A percentile compares a stretch with the other conserved stretches of the same genome.
Evolutionary conservation across 2,329 filamentous ascomycete genomes (phyloP).

Genomic region (Paecilomyces fulvus): DNA sequence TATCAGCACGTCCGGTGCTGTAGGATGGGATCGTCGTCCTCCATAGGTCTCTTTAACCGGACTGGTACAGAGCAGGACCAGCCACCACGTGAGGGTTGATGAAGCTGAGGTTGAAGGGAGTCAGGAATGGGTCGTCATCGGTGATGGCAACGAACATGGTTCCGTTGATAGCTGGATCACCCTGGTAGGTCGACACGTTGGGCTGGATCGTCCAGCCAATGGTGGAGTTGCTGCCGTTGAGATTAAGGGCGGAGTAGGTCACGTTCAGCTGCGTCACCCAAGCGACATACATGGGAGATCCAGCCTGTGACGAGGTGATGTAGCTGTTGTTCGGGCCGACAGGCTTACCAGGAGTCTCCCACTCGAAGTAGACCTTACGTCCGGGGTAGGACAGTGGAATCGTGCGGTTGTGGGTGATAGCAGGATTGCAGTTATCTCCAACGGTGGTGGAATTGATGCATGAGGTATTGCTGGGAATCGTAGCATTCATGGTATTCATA

Average conservation of each 20-base stretch:
- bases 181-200: conserved; percentile 56
- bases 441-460: conserved; percentile 50
- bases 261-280: conserved; percentile 73
- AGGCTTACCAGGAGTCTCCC: conserved; percentile 60
- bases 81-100: conserved; percentile 71
- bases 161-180: conserved; percentile 63
- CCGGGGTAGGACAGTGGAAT: conserved; percentile 67
- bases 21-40: not conserved
- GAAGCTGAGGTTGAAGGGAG: conserved; percentile 66
- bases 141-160: conserved; percentile 75
- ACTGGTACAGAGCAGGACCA: conserved; percentile 63
- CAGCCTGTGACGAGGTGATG: conserved; percentile 53
- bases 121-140: conserved; percentile 58
- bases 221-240: conserved; percentile 48
- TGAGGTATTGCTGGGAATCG: conserved; percentile 38
- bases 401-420: conserved; percentile 60
- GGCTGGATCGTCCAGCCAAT: conserved; percentile 66
- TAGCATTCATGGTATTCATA: conserved; percentile 23
- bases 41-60: conserved; percentile 49
- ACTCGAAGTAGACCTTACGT: conserved; percentile 60
- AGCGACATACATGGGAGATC: conserved; percentile 55
- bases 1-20: not conserved
- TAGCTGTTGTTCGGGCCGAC: conserved; percentile 81
- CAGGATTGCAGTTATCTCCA: conserved; percentile 50
- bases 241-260: conserved; percentile 50